Base-by-base conservation (phyloP, 345 rosid genomes). In the Aquilaria sinensis region DNA sequence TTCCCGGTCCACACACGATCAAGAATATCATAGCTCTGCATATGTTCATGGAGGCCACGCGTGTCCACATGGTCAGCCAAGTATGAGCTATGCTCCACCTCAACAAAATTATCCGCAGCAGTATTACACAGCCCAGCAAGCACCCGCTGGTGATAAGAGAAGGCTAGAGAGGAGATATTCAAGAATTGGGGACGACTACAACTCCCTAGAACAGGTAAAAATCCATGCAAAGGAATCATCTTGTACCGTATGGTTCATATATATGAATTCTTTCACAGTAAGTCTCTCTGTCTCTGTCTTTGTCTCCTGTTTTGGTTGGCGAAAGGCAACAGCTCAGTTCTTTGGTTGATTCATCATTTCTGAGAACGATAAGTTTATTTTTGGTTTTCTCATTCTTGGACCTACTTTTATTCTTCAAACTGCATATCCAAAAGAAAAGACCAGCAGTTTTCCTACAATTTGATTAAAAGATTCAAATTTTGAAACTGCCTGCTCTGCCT, bases 41-140 rank as follows among this genome's bases (percentile, higher is more conserved):
- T 77, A 80, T 62, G 73, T 63, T 68, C 77, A 80, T 62, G 86
- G 74, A 33, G 73, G 75, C 64, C 76, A 74, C 57, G 61, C 10
- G 56, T 75, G 77, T 67, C 61, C 71, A 41, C 78, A 37, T 37
- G 43, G 80, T 58, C 56, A 66, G 37, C 83, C 63, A 56, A 30
- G 64, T 75, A 70, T 67, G 61, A 61, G n/a, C 69, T 60, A 23
- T 4, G 67, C 60, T 45, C 47, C 75, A 70, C 67, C 82, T 55
- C 63, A 68, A 16, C 75, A 74, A 53, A 32, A 74, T 3, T 75
- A 76, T 62, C 63, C 43, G 15, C 80, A 63, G 34, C 52, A 72
- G 53, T 56, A 65, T 75, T 56, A 79, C 12, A 60, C 81, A 71
- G 37, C 74, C 63, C 85, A 69, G 32, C 64, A 72, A 45, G 23